Evolutionary conservation across 2,329 filamentous ascomycete species (phyloP).

Genomic region (Colletotrichum godetiae): DNA sequence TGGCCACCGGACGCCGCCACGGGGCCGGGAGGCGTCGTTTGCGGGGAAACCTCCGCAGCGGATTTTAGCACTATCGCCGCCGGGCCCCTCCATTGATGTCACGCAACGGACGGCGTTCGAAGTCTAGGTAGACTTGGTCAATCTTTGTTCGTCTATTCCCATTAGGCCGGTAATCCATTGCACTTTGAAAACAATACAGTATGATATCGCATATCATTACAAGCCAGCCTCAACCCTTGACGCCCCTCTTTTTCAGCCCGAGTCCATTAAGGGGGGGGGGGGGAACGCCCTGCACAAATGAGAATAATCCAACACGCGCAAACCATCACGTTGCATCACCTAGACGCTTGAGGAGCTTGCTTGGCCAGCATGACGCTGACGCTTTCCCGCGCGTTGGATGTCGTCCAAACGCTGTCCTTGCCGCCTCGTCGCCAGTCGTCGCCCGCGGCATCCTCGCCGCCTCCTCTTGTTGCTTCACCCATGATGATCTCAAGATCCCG

Average conservation of each 20-base stretch:
- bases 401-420: constrained; percentile 65
- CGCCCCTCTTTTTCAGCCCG: neutral
- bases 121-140: neutral
- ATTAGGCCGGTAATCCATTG: neutral
- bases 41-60: neutral
- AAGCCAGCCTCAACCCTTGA: neutral
- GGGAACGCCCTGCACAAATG: neutral
- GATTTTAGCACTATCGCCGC: neutral
- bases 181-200: neutral
- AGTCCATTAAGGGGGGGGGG: neutral
- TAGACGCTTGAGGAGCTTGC: constrained; percentile 47
- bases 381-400: constrained; percentile 70
- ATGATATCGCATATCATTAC: neutral
- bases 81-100: neutral
- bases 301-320: neutral
- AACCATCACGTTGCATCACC: neutral
- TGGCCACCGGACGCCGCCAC: neutral
- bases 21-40: neutral
- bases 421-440: constrained; percentile 78
- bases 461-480: constrained; percentile 79
- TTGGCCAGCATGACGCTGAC: constrained; percentile 70
- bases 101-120: neutral
- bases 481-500: constrained; percentile 89
- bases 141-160: neutral
- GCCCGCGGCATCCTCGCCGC: constrained; percentile 64